Percentiles rank a stretch among this genome's conserved stretches.
These are phyloP conservation scores for Ogataea polymorpha DNA, from an alignment of 805 yeast genomes.

Conservation along the genomic window DNA sequence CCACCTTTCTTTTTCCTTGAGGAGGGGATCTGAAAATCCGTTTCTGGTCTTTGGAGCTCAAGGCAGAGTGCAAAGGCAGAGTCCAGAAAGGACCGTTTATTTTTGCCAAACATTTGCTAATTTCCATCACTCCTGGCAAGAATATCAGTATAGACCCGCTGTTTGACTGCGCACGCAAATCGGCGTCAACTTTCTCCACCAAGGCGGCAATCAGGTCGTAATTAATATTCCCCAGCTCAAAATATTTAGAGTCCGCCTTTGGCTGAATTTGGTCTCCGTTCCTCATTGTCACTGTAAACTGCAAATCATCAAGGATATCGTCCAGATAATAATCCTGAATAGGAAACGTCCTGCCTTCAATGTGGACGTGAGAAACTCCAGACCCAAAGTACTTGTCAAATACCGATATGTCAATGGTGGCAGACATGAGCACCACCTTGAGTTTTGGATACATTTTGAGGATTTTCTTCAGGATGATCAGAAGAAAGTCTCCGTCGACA, in stretches of 20 bases:
- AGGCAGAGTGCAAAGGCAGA: conserved; percentile 85
- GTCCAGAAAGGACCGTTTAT: conserved; percentile 35
- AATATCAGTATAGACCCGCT: conserved; percentile 80
- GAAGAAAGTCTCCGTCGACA: conserved; percentile 80
- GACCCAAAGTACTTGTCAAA: conserved; percentile 65
- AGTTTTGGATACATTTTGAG: conserved; percentile 49
- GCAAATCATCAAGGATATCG: conserved; percentile 52
- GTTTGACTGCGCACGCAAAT: conserved; percentile 39
- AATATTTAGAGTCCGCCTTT: conserved; percentile 61
- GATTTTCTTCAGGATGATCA: conserved; percentile 70
- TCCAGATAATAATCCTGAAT: conserved; percentile 76
- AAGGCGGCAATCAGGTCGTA: conserved; percentile 65
- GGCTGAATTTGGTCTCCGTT: conserved; percentile 46
- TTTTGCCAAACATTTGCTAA: conserved; percentile 57
- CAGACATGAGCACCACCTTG: conserved; percentile 84
- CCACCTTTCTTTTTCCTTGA: conserved; percentile 62
- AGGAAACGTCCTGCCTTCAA: conserved; percentile 92
- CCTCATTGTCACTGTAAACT: conserved; percentile 47
- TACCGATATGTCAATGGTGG: conserved; percentile 74
- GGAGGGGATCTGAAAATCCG: conserved; percentile 63
- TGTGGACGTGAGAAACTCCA: conserved; percentile 63
- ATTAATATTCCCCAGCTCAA: conserved; percentile 65
- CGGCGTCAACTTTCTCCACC: conserved; percentile 49
- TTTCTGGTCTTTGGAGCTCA: conserved; percentile 78
- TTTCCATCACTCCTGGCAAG: conserved; percentile 89